These are phyloP conservation scores for Lecanicillium sp. DNA, from an alignment of 2,329 filamentous ascomycete species.

Conservation along the genomic window DNA sequence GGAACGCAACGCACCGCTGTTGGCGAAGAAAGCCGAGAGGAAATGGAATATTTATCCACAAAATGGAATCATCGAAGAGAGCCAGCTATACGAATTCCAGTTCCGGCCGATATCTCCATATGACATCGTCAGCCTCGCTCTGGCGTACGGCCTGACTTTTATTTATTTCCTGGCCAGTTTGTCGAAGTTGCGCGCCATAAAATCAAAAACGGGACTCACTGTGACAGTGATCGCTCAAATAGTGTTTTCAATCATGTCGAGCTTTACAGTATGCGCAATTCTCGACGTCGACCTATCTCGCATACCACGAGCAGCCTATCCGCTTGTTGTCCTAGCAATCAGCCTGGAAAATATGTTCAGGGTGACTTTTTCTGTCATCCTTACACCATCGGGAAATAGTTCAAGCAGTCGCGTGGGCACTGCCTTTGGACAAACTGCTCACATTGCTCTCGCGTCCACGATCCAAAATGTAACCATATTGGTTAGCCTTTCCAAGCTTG, in stretches of 20 bases:
- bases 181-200: slow-evolving; percentile 65
- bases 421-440: slow-evolving; percentile 67
- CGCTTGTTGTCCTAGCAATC: slow-evolving; percentile 68
- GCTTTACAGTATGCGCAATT: slow-evolving; percentile 72
- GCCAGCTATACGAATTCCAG: slow-evolving; percentile 69
- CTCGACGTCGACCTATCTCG: slow-evolving; percentile 69
- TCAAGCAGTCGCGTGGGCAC: slow-evolving; percentile 65
- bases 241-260: slow-evolving; percentile 66
- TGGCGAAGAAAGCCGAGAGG: slow-evolving; percentile 43
- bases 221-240: slow-evolving; percentile 66
- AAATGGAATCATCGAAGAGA: slow-evolving; percentile 47
- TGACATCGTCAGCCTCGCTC: slow-evolving; percentile 57
- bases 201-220: slow-evolving; percentile 67
- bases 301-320: slow-evolving; percentile 69
- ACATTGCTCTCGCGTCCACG: slow-evolving; percentile 61
- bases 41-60: slow-evolving; percentile 62
- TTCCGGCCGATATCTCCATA: slow-evolving; percentile 65
- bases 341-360: slow-evolving; percentile 75
- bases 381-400: slow-evolving; percentile 61
- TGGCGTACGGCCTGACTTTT: slow-evolving; percentile 59
- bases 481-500: slow-evolving; percentile 57
- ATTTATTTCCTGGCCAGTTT: slow-evolving; percentile 62
- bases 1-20: slow-evolving; percentile 51
- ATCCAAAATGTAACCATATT: slow-evolving; percentile 64
- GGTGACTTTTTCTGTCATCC: slow-evolving; percentile 70